These are phyloP conservation scores for Cystobasidium pallidum DNA, from an alignment of 1,284 basidiomycete species.

Conservation along the genomic window DNA sequence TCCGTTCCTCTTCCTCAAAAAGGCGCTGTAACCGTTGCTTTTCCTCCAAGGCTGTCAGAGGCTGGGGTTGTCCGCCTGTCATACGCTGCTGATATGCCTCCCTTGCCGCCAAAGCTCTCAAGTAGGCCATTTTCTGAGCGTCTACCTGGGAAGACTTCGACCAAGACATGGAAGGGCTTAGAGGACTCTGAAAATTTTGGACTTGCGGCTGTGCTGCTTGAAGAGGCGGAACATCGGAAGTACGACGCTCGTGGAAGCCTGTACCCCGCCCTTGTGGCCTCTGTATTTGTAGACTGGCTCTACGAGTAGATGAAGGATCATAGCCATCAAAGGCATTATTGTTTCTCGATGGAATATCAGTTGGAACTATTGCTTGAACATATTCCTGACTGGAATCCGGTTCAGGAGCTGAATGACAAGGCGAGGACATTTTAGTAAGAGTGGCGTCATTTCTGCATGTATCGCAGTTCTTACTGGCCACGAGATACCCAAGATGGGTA, in stretches of 20 bases:
- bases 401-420: background rate
- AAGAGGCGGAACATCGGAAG: background rate
- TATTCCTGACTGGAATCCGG: background rate
- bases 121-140: slow-evolving; percentile 36
- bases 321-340: background rate
- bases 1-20: slow-evolving; percentile 31
- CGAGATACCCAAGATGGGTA: slow-evolving; percentile 26
- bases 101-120: slow-evolving; percentile 36
- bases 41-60: slow-evolving; percentile 38
- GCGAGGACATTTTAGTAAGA: background rate
- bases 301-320: background rate
- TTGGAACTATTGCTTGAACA: background rate
- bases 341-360: background rate
- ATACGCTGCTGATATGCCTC: slow-evolving; percentile 43
- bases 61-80: slow-evolving; percentile 4
- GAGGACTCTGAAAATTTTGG: background rate
- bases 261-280: background rate
- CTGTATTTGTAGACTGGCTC: slow-evolving; percentile 2
- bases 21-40: slow-evolving; percentile 35
- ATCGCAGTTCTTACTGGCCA: background rate
- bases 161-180: background rate
- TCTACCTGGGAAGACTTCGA: slow-evolving; percentile 9
- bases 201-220: background rate
- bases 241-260: background rate
- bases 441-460: background rate